phyloP scores from a whole-genome alignment of 2,329 filamentous ascomycete species.

The Ampelomyces quisqualis region DNA sequence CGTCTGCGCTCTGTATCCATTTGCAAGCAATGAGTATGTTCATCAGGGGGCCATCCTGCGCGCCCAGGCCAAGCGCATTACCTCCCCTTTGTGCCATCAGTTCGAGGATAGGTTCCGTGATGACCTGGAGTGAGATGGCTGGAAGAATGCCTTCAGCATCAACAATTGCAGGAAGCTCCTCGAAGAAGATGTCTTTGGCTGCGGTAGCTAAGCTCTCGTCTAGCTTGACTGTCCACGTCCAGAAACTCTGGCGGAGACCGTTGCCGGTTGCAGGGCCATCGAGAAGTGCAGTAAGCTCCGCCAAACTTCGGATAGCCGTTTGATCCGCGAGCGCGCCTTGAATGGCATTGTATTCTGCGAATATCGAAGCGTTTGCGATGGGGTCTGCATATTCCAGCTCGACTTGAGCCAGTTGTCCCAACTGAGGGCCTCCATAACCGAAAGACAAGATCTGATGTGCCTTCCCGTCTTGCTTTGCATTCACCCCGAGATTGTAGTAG shows the following conservation, averaged over 20 bases:
- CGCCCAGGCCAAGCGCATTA: slow-evolving; percentile 33
- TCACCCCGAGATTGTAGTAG: slow-evolving; percentile 29
- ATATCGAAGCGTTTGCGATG: slow-evolving; percentile 23
- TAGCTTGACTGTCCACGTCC: slow-evolving; percentile 31
- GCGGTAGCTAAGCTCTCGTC: slow-evolving; percentile 20
- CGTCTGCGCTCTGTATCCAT: slow-evolving; percentile 28
- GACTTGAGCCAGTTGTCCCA: slow-evolving; percentile 11
- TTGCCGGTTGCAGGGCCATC: slow-evolving; percentile 8
- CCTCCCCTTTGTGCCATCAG: slow-evolving; percentile 26
- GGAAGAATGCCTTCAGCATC: slow-evolving; percentile 22
- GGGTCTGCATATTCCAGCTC: slow-evolving; percentile 32
- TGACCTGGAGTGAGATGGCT: slow-evolving; percentile 28
- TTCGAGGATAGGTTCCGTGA: slow-evolving; percentile 25
- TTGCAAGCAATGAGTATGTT: slow-evolving; percentile 16
- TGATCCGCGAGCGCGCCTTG: slow-evolving; percentile 13
- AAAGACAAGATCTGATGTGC: slow-evolving; percentile 34
- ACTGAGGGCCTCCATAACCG: slow-evolving; percentile 9
- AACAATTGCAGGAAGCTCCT: slow-evolving; percentile 18
- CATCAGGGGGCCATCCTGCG: slow-evolving; percentile 22
- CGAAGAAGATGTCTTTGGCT: slow-evolving; percentile 27
- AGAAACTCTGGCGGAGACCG: slow-evolving; percentile 30
- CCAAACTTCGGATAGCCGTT: slow-evolving; percentile 21
- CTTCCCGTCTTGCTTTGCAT: slow-evolving; percentile 22
- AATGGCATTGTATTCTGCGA: slow-evolving; percentile 31
- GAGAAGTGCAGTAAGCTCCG: slow-evolving; percentile 19